These are phyloP conservation scores for Tricholoma sp. DNA, from an alignment of 768 basidiomycete genomes.

Conservation along the genomic window DNA sequence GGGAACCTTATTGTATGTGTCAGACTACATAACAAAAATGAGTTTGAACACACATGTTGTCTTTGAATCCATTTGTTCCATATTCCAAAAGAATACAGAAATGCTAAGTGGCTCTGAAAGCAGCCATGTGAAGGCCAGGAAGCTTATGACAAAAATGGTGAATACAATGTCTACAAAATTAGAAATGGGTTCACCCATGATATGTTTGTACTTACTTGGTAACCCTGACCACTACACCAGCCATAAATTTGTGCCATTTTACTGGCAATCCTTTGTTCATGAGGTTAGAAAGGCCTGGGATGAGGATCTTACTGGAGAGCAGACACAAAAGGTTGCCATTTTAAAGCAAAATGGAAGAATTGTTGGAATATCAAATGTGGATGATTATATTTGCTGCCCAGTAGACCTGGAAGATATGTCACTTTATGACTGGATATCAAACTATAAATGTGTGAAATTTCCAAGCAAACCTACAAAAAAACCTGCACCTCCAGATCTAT, in stretches of 20 bases:
- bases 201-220: slow-evolving; percentile 27
- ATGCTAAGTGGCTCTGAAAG: slow-evolving; percentile 12
- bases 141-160: slow-evolving; percentile 30
- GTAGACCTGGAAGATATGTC: slow-evolving; percentile 9
- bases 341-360: slow-evolving; percentile 12
- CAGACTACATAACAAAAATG: slow-evolving; percentile 40
- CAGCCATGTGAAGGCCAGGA: slow-evolving; percentile 19
- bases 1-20: slow-evolving; percentile 31
- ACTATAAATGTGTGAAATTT: slow-evolving; percentile 8
- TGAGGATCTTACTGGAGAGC: slow-evolving; percentile 1
- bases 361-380: slow-evolving; percentile 20
- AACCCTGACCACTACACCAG: slow-evolving; percentile 36
- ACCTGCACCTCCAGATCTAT: neutral
- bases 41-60: slow-evolving; percentile 33
- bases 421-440: slow-evolving; percentile 25
- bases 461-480: neutral
- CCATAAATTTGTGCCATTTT: slow-evolving; percentile 27
- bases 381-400: slow-evolving; percentile 30
- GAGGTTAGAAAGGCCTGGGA: slow-evolving; percentile 14
- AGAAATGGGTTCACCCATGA: slow-evolving; percentile 35
- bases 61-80: slow-evolving; percentile 25
- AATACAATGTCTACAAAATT: slow-evolving; percentile 30
- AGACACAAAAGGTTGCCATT: slow-evolving; percentile 17
- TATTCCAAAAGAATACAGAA: slow-evolving; percentile 22
- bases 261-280: slow-evolving; percentile 29